Percentiles rank a stretch among this genome's conserved stretches.
Conservation (phyloP, 805 yeast species). For the Jamesozyma spencerorum region DNA sequence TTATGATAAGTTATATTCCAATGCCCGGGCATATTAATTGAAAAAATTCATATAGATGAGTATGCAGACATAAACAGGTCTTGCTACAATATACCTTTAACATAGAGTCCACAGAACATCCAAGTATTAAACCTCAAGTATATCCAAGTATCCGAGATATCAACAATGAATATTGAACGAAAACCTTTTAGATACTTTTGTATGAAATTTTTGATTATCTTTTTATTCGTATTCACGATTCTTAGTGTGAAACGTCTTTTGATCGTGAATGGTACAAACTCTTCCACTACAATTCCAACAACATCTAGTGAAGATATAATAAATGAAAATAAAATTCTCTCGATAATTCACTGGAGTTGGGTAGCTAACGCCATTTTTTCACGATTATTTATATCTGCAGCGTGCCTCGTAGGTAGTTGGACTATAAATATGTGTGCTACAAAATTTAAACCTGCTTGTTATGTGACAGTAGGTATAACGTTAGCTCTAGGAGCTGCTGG, state of each 20-base stretch:
- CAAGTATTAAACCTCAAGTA: too few species aligned
- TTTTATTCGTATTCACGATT: background rate
- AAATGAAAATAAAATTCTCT: background rate
- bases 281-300: background rate
- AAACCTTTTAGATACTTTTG: too few species aligned
- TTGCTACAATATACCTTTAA: too few species aligned
- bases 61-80: too few species aligned
- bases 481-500: conserved; percentile 1
- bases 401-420: background rate
- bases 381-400: conserved; percentile 1
- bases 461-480: background rate
- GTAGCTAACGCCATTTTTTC: conserved; percentile 1
- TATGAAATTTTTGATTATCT: background rate
- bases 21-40: too few species aligned
- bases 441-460: background rate
- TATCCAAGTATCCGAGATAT: too few species aligned
- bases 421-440: background rate
- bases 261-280: background rate
- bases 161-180: too few species aligned
- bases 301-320: background rate
- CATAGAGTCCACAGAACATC: too few species aligned
- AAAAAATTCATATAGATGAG: too few species aligned
- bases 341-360: conserved; percentile 1
- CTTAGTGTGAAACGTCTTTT: background rate
- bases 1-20: too few species aligned